A percentile compares a stretch with the other conserved stretches of the same genome.
These are phyloP conservation scores for Trichodelitschia bisporula DNA, from an alignment of 495 filamentous ascomycete species.

Conservation along the genomic window DNA sequence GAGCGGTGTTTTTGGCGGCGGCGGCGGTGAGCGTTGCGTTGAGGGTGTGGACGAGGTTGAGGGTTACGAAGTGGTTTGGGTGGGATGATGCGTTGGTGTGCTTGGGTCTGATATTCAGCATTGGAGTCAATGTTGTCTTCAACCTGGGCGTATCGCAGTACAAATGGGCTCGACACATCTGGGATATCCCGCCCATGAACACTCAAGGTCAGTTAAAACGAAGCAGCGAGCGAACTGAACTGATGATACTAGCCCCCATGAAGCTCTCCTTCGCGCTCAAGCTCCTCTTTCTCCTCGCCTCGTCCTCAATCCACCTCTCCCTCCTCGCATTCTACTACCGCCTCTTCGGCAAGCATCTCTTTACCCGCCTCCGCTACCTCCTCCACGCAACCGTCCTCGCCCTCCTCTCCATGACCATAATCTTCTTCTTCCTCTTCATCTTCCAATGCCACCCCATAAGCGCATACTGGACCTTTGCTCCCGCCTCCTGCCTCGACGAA, in stretches of 20 bases:
- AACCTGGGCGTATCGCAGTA: background rate
- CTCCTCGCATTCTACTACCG: background rate
- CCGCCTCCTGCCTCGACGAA: background rate
- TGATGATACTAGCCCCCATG: background rate
- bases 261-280: background rate
- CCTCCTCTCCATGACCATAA: conserved; percentile 18
- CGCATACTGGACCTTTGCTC: conserved; percentile 24
- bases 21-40: conserved; percentile 7
- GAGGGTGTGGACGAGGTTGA: conserved; percentile 7
- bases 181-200: conserved; percentile 4
- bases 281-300: background rate
- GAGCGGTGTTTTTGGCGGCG: conserved; percentile 6
- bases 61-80: conserved; percentile 6
- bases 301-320: background rate
- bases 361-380: conserved; percentile 16
- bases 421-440: conserved; percentile 25
- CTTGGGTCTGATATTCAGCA: conserved; percentile 1
- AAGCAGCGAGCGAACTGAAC: conserved; percentile 2
- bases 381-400: conserved; percentile 22
- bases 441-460: conserved; percentile 31
- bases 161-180: background rate
- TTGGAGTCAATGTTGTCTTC: background rate
- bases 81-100: conserved; percentile 11
- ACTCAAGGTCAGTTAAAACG: conserved; percentile 7
- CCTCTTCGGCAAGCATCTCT: conserved; percentile 5